Evolutionary conservation across 2,329 filamentous ascomycete genomes (phyloP), one percentile per base, ranked within the genome.

Genomic region (Colletotrichum tropicale): DNA sequence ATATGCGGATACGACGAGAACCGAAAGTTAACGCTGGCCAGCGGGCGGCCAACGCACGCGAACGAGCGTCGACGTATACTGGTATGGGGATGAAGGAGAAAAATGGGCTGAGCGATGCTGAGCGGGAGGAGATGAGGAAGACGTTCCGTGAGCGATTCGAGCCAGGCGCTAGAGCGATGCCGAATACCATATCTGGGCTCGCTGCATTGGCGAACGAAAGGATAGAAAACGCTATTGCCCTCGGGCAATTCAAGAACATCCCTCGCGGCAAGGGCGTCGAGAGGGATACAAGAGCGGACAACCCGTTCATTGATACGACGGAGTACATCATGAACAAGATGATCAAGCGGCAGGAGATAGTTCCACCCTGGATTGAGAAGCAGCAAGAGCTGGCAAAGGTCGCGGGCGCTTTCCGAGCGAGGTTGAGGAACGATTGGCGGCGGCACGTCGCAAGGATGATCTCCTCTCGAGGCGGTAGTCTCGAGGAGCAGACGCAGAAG

Each of bases 301-400:
- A 94, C 79, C 96, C 97, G 0, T 98, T 98, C 81, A 92, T 98
- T 73, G 95, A 98, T 81, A 98, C 96, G 1, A 98, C 97, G 0
- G 96, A 98, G 84, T 98, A 98, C 83, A 95, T 98, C 80, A 94
- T 98, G 94, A 98, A 99, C 86, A 97, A 98, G 85, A 98, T 98
- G 87, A 98, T 99, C 77, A 95, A 98, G 85, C 94, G 94, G 74
- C 97, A 99, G 84, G 96, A 98, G 24, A 95, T 98, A 75, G 95
- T 98, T 1, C 97, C 97, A 1, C 96, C 96, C 0, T 99, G 97
- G 97, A 98, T 99, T 75, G 97, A 99, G 85, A 98, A 98, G 85
- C 97, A 99, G 83, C 96, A 98, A 82, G 96, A 98, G 80, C 87
- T 98, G 8, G 89, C 92, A 13, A 92, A 91, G 76, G 90, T 94